Evolutionary conservation across 306 rosid genomes (phyloP), one percentile per base, ranked within the genome.

Genomic region (Styphnolobium japonicum): DNA sequence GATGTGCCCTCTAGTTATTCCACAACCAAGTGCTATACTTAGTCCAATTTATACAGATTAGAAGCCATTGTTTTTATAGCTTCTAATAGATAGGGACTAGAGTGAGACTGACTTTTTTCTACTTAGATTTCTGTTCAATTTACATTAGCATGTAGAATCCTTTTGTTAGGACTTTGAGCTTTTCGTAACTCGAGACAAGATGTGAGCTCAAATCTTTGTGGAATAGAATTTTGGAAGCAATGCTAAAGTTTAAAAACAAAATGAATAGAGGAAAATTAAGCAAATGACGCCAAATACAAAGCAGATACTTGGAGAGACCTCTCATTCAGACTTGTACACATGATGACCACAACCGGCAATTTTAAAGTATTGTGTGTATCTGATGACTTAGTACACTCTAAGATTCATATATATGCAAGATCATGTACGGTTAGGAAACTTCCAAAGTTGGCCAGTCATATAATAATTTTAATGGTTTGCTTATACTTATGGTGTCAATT

Each of bases 21-120:
- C 43, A 55, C 80, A 25, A 87, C 88, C 51, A 87, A 83, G 78
- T 81, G 93, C 75, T 85, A 83, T 65, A 83, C 88, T 75, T 83
- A 65, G 51, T 65, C 51, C 33, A 19, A 4, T 39, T 63, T 63
- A 27, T 58, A 36, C 16, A 68, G 4, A 69, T 62, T 75, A 72
- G 71, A 77, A 77, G 70, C 25, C 70, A 71, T 51, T 77, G 67
- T 62, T 77, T 69, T 77, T 82, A 63, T 82, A 57, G 75, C 84
- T 65, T 63, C 46, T 40, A 71, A 25, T 76, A 66, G 46, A 52
- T 10, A 65, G 51, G 16, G 48, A 19, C 49, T 37, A 6, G 25
- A 18, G 52, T 33, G 36, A 15, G 43, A 45, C 52, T 79, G 53
- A 79, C 78, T 46, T 70, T 69, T 36, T 40, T 66, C 3, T 0